These are phyloP conservation scores for Sideroxylon spinosum DNA, from an alignment of 179 eudicot genomes.

Conservation along the genomic window DNA sequence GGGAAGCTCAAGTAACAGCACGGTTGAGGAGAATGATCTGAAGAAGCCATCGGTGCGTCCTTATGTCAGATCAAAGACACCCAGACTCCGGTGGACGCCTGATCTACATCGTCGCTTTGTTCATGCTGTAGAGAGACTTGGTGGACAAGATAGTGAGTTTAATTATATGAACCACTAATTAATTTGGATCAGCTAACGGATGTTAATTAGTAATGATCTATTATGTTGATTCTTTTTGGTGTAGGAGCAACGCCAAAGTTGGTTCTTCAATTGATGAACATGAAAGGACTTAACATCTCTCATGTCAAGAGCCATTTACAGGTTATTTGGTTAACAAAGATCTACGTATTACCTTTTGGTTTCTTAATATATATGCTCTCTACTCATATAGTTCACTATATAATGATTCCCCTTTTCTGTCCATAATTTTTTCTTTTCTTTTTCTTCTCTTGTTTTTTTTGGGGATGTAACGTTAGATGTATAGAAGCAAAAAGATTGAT, in stretches of 20 bases:
- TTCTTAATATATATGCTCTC: neutral
- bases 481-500: conserved; percentile 81
- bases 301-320: conserved; percentile 98
- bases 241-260: conserved; percentile 94
- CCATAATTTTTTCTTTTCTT: neutral
- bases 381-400: neutral
- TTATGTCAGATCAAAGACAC: conserved; percentile 72
- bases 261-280: conserved; percentile 85
- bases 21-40: conserved; percentile 60
- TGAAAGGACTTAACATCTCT: conserved; percentile 88
- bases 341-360: neutral
- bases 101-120: conserved; percentile 80
- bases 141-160: conserved; percentile 77
- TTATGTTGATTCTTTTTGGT: conserved; percentile 14
- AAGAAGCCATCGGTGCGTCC: conserved; percentile 63
- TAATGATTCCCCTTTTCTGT: neutral
- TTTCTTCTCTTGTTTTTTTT: neutral
- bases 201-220: neutral
- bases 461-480: conserved; percentile 47
- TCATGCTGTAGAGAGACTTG: conserved; percentile 77
- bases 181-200: too few species aligned
- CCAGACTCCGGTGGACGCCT: conserved; percentile 80
- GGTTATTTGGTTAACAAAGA: conserved; percentile 30
- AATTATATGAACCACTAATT: neutral
- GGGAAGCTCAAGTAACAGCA: conserved; percentile 64